A percentile compares a stretch with the other conserved stretches of the same genome.
Conservation (phyloP, 192 early-diverging fungal genomes). For the Backusella australiensis region DNA sequence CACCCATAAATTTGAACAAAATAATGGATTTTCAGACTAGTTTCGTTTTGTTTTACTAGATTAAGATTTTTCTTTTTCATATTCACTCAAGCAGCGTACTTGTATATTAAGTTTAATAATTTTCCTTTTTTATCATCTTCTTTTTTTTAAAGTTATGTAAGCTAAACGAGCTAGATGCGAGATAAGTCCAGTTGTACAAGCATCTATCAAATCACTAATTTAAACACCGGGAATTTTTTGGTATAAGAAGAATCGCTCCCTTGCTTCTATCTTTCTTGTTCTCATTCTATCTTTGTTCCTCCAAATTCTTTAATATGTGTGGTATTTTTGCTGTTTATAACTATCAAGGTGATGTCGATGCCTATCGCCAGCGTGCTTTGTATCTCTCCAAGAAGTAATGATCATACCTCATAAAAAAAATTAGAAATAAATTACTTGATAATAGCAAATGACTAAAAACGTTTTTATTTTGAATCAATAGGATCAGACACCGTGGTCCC, state of each 20-base stretch:
- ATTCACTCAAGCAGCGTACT: neutral
- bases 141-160: slow-evolving; percentile 3
- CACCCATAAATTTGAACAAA: neutral
- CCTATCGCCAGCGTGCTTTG: slow-evolving; percentile 81
- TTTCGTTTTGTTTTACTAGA: neutral
- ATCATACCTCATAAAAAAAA: neutral
- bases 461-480: slow-evolving; percentile 22
- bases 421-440: neutral
- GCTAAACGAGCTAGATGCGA: neutral
- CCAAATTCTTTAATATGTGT: slow-evolving; percentile 73
- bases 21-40: neutral
- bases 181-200: neutral
- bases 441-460: neutral
- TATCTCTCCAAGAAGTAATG: slow-evolving; percentile 83
- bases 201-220: slow-evolving; percentile 6
- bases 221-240: neutral
- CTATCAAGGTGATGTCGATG: slow-evolving; percentile 73
- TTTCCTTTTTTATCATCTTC: neutral
- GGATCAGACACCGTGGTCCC: slow-evolving; percentile 94
- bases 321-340: slow-evolving; percentile 96
- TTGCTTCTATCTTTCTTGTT: neutral
- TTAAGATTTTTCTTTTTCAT: neutral
- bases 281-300: neutral
- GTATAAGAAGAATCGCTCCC: neutral
- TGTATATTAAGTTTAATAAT: neutral